Evolutionary conservation across 495 filamentous ascomycete species (phyloP).

Genomic region (Chaetomium tenue): DNA sequence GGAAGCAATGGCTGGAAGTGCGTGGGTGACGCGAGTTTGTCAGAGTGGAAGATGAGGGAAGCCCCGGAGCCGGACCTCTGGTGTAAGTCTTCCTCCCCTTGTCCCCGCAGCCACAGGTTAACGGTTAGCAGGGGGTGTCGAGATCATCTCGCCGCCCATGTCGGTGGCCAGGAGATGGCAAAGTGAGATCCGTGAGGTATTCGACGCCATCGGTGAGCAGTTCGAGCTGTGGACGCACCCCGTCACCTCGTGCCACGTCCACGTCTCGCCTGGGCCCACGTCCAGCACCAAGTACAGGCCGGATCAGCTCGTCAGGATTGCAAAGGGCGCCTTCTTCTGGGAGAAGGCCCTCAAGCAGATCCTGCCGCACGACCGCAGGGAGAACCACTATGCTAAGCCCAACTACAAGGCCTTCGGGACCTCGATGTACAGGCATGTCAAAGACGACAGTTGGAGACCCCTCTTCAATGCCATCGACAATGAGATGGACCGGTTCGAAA

Average conservation of each 20-base stretch:
- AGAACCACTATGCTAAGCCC: neutral
- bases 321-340: constrained; percentile 1
- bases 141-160: constrained; percentile 11
- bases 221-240: constrained; percentile 2
- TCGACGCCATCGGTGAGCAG: neutral
- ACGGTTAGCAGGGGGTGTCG: constrained; percentile 1
- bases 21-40: neutral
- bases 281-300: neutral
- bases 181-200: neutral
- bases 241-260: neutral
- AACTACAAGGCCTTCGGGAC: neutral
- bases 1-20: neutral
- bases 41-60: neutral
- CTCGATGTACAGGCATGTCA: neutral
- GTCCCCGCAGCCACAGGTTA: neutral
- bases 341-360: neutral
- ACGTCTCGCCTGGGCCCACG: neutral
- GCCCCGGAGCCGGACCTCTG: neutral
- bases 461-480: neutral
- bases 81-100: neutral
- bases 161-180: neutral
- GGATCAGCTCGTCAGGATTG: neutral
- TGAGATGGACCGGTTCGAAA: neutral
- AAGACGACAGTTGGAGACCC: neutral
- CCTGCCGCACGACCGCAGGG: neutral